Evolutionary conservation across 1,284 basidiomycete genomes (phyloP), one percentile per base, ranked within the genome.

Genomic region (Sanghuangporus baumii): DNA sequence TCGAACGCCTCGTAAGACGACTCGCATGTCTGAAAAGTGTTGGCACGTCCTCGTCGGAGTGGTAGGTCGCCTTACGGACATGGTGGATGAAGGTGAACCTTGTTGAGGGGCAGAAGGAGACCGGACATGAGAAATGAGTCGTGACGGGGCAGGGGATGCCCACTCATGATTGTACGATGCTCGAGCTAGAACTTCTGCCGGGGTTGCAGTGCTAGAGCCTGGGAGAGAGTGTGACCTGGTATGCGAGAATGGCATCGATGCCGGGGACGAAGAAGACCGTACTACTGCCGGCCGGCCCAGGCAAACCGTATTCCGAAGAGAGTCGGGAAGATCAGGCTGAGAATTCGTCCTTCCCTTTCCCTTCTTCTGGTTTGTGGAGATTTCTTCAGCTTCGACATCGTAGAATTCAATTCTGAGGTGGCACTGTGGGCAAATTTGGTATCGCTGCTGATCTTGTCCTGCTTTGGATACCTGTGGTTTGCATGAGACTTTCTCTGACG

Each of bases 91-190:
- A 12, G 41, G 9, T 46, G 38, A 23, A 20, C 31, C 40, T 31
- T 23, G 56, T 34, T 46, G 31, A 34, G 56, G 40, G 23, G 56
- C 38, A 26, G 56, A 57, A 57, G 37, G 23, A n/a, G 57, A 59
- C 18, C 56, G 41, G 20, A 34, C 16, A 36, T 46, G 40, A 18
- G 56, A 57, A 34, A 47, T 43, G 16, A 23, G 43, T 26, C 41
- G 38, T 31, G 56, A 20, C 3, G 41, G 46, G 20, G 40, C n/a
- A 50, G 61, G 34, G 43, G 36, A 50, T 16, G 55, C 31, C 63
- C 63, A 64, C 38, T 64, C 59, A 26, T 64, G 63, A 38, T 64
- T 64, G 55, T 64, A 64, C n/a, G 63, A 64, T 2, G 46, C 37
- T 16, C 63, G 59, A 18, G 63, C 41, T 8, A 64, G 51, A 11